Conservation (phyloP, 441 rosid species). For the Erodium trifolium region DNA sequence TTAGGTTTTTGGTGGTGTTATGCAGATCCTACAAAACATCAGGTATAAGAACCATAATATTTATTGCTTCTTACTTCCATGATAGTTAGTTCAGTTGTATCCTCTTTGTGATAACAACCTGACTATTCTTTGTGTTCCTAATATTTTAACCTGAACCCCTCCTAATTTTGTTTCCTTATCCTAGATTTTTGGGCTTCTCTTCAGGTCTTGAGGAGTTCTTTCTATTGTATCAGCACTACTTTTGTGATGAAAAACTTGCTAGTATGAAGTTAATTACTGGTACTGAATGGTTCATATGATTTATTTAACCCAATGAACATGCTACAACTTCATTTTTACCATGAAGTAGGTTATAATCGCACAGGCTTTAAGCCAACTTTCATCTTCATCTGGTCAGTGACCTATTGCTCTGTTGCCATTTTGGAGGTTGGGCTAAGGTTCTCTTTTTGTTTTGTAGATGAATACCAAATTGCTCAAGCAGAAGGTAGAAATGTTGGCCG, state of each 20-base stretch:
- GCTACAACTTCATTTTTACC: background rate
- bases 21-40: background rate
- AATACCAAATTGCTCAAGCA: slow-evolving; percentile 71
- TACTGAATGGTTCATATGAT: background rate
- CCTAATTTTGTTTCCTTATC: background rate
- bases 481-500: slow-evolving; percentile 70
- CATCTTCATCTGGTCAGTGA: background rate
- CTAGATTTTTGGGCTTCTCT: background rate
- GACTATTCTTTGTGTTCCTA: background rate
- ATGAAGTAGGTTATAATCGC: background rate
- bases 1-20: background rate
- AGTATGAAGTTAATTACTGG: background rate
- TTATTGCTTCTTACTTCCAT: background rate
- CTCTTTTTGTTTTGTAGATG: slow-evolving; percentile 42
- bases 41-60: background rate
- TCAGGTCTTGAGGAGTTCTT: background rate
- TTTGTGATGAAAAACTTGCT: background rate
- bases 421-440: slow-evolving; percentile 5
- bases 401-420: background rate
- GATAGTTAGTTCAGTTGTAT: background rate
- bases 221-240: background rate
- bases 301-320: background rate
- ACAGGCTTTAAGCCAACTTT: background rate
- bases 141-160: background rate
- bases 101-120: background rate